Evolutionary conservation across 495 filamentous ascomycete species (phyloP).

Genomic region (Trichoderma orchidacearum): DNA sequence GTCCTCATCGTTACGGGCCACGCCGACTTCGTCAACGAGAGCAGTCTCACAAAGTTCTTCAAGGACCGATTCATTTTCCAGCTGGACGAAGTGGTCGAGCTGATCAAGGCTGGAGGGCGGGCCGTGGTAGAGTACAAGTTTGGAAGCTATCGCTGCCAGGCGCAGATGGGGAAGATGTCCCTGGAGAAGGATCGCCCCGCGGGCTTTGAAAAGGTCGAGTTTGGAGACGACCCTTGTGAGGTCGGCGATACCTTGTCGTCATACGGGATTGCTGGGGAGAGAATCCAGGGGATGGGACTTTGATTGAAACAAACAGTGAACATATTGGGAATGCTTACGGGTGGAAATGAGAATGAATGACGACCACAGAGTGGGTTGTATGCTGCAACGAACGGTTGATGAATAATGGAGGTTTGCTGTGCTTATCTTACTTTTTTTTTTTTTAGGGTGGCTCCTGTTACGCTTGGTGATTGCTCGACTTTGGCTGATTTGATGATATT

Average conservation of each 20-base stretch:
- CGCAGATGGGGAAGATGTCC: conserved; percentile 21
- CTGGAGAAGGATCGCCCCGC: conserved; percentile 28
- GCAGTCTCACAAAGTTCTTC: conserved; percentile 9
- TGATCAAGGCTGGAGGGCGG: neutral
- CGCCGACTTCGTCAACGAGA: conserved; percentile 6
- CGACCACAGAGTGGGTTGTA: too few relatives aligned
- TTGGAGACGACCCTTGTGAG: conserved; percentile 17
- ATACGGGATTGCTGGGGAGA: neutral
- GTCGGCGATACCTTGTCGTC: neutral
- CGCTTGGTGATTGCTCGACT: too few relatives aligned
- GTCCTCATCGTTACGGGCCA: neutral
- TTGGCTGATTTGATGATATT: too few relatives aligned
- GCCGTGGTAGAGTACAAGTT: conserved; percentile 21
- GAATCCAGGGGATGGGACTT: neutral
- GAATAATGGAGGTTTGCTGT: too few relatives aligned
- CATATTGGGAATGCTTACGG: neutral
- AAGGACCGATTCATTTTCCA: conserved; percentile 12
- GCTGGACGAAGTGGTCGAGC: conserved; percentile 9
- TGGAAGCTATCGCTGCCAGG: conserved; percentile 28
- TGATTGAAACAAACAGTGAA: neutral
- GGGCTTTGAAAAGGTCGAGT: conserved; percentile 6
- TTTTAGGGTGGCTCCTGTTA: too few relatives aligned
- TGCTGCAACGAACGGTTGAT: too few relatives aligned
- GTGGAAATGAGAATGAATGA: too few relatives aligned
- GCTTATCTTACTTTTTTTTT: too few relatives aligned